Percentiles rank a stretch among this genome's conserved stretches.
phyloP scores from a whole-genome alignment of 352 stramenopile genomes.

The Phytophthora tentaculata region DNA sequence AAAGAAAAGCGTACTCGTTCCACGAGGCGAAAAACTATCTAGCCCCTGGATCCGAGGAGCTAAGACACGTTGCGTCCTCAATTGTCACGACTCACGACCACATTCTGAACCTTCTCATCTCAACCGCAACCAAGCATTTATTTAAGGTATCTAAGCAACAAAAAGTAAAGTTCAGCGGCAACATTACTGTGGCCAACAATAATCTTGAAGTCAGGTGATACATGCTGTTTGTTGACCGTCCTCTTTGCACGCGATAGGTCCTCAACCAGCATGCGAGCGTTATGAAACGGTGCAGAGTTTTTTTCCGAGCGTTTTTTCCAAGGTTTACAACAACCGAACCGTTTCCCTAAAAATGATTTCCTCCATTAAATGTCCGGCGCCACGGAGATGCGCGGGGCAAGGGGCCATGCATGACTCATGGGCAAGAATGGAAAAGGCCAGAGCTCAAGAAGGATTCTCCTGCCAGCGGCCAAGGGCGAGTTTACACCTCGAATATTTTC shows the following conservation, averaged over 20 bases:
- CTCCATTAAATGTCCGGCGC: constrained; percentile 26
- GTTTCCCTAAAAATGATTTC: constrained; percentile 17
- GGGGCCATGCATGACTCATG: not conserved
- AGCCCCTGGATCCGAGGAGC: not conserved
- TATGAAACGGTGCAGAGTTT: constrained; percentile 17
- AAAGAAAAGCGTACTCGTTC: not conserved
- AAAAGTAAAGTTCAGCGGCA: constrained; percentile 3
- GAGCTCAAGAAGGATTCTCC: not conserved
- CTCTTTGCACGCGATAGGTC: not conserved
- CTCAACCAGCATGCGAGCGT: constrained; percentile 1
- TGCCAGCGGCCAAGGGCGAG: not conserved
- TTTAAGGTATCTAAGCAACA: not conserved
- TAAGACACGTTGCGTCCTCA: constrained; percentile 1
- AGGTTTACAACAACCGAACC: constrained; percentile 7
- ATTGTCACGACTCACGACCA: not conserved
- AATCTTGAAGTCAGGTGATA: constrained; percentile 2
- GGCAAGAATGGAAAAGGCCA: not conserved
- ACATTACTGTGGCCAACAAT: not conserved
- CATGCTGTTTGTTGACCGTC: not conserved
- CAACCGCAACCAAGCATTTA: not conserved
- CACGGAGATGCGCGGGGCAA: constrained; percentile 20
- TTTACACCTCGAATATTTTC: constrained; percentile 13
- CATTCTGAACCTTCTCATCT: not conserved
- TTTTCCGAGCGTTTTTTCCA: constrained; percentile 5
- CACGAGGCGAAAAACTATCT: not conserved